Conservation (phyloP, 2,329 filamentous ascomycete species). For the Coleophoma eucalyptorum region DNA sequence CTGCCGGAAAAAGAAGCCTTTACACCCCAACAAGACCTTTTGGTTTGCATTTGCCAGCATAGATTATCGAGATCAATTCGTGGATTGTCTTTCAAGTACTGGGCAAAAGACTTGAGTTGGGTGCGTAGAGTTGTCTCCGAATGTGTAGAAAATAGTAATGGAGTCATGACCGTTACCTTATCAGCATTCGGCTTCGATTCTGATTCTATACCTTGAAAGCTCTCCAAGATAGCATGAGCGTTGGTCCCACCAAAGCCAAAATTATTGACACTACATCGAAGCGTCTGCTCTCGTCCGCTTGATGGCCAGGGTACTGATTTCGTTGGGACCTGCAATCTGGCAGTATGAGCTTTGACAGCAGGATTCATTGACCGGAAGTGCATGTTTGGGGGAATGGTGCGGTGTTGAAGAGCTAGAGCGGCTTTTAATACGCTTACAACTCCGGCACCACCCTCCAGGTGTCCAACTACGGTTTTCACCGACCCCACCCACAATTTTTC, state of each 20-base stretch:
- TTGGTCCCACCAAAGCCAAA: constrained; percentile 44
- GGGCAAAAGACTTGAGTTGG: too few species aligned
- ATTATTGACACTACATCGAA: constrained; percentile 15
- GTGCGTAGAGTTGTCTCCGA: too few species aligned
- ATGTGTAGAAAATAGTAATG: too few species aligned
- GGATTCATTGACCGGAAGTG: constrained; percentile 4
- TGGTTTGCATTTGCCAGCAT: too few species aligned
- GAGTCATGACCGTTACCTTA: too few species aligned
- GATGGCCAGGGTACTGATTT: constrained; percentile 3
- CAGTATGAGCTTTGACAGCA: constrained; percentile 22
- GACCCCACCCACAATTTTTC: constrained; percentile 4
- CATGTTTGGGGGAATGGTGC: constrained; percentile 26
- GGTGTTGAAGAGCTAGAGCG: constrained; percentile 12
- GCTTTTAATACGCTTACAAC: constrained; percentile 3
- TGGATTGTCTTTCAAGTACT: too few species aligned
- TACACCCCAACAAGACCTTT: too few species aligned
- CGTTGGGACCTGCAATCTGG: constrained; percentile 24
- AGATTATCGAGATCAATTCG: too few species aligned
- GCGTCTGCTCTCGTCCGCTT: background rate
- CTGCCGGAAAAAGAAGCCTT: too few species aligned
- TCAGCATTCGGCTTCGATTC: background rate
- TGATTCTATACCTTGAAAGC: background rate
- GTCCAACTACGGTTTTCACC: constrained; percentile 16
- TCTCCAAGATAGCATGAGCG: constrained; percentile 33
- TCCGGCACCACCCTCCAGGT: constrained; percentile 9